A percentile compares a stretch with the other conserved stretches of the same genome.
These are phyloP conservation scores for Sesbania bispinosa DNA, from an alignment of 306 rosid genomes.

Conservation along the genomic window DNA sequence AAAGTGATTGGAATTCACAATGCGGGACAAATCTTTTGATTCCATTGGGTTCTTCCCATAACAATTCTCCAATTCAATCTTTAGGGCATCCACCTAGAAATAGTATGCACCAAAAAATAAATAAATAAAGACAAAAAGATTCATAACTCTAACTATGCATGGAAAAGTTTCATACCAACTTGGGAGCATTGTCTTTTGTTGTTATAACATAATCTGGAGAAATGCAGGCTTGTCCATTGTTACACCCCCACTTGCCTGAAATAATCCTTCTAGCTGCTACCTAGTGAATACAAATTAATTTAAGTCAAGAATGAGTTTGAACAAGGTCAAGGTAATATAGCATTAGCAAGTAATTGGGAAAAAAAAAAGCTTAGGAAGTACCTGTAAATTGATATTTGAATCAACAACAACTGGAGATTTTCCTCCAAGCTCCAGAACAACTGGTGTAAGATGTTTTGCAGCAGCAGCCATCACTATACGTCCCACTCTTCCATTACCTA, in stretches of 20 bases:
- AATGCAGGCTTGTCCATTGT: conserved; percentile 91
- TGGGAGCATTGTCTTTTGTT: conserved; percentile 78
- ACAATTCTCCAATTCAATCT: conserved; percentile 61
- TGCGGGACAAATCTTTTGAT: conserved; percentile 84
- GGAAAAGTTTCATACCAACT: conserved; percentile 56
- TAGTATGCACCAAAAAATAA: conserved; percentile 16
- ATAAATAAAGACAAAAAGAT: background rate
- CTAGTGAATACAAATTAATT: conserved; percentile 33
- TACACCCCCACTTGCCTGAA: conserved; percentile 87
- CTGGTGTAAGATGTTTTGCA: conserved; percentile 96
- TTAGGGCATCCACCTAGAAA: conserved; percentile 70
- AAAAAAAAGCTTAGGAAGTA: conserved; percentile 19
- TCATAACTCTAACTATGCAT: conserved; percentile 4
- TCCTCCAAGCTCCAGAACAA: conserved; percentile 95
- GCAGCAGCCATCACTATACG: conserved; percentile 93
- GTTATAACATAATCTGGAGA: conserved; percentile 77
- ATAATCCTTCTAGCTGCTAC: conserved; percentile 73
- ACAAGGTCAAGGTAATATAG: background rate
- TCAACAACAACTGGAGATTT: conserved; percentile 89
- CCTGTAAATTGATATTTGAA: conserved; percentile 58
- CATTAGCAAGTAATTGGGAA: background rate
- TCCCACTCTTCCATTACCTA: conserved; percentile 79
- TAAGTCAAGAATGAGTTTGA: conserved; percentile 16
- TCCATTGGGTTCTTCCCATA: conserved; percentile 74
- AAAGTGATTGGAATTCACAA: conserved; percentile 75